Evolutionary conservation across 768 basidiomycete species (phyloP), one percentile per base, ranked within the genome.

Genomic region (Serpula lacrymans): DNA sequence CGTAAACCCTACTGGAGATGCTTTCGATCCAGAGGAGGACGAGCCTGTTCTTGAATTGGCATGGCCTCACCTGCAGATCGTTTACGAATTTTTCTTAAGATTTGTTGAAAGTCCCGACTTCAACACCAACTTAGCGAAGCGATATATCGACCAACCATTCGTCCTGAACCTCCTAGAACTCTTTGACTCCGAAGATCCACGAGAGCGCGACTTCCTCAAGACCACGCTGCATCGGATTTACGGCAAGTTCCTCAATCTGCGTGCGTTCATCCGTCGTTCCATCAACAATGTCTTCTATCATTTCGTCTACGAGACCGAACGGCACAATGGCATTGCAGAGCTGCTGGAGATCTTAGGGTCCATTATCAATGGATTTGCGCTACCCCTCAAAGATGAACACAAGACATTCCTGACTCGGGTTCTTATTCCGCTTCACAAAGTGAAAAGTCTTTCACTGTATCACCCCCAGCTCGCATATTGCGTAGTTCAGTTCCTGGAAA

Each of bases 221-320:
- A 99, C 96, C 5, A 99, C 96, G 5, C 74, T 99, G 18, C 96
- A 99, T 63, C 85, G 96, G 44, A 98, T 99, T 64, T 99, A 99
- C 58, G 96, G 96, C 62, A 98, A 98, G 73, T 98, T 99, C 74
- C 82, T 98, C 55, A 96, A 94, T 61, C 80, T 98, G 31, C 92
- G 96, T 45, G 95, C 96, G 29, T 98, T 97, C 68, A 98, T 99
- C 56, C 87, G 96, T 40, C 83, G 96, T 44, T 97, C 95, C 42
- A 98, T 99, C 78, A 96, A 95, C 74, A 96, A 98, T 55, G 95
- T 99, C 54, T 99, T 99, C 64, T 98, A 96, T 78, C 84, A 94
- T 58, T 99, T 98, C 71, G 75, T 98, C 54, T 99, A 99, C 66
- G 96, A 99, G 64, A 92, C 93, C 1, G 96, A 99, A 60, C 82